Percentiles rank a stretch among this genome's conserved stretches.
Evolutionary conservation across 139 green algal genomes (phyloP).

Genomic region (Picochlorum sp.): DNA sequence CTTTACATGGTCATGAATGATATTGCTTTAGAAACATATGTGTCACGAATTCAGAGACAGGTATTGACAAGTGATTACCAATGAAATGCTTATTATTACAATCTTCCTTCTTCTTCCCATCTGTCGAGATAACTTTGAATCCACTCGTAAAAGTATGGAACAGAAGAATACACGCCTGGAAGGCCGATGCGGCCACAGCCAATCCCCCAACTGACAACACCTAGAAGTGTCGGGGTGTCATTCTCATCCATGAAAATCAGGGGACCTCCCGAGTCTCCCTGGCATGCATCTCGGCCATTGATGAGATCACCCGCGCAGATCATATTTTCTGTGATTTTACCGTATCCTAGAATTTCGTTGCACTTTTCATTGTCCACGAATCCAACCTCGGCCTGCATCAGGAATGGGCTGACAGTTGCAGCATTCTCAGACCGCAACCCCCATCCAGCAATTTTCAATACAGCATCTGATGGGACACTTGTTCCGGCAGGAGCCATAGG

Average conservation of each 20-base stretch:
- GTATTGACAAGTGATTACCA: no score
- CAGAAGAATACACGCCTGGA: not conserved
- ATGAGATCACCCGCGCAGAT: no score
- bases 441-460: slow-evolving; percentile 1
- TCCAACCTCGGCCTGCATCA: not conserved
- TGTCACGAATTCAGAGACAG: no score
- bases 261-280: not conserved
- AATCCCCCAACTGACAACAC: not conserved
- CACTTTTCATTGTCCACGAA: not conserved
- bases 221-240: not conserved
- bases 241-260: not conserved
- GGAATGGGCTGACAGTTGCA: not conserved
- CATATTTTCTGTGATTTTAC: no score
- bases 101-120: not conserved
- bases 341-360: slow-evolving; percentile 1
- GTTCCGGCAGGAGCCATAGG: not conserved
- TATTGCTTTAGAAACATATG: no score
- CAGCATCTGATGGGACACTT: not conserved
- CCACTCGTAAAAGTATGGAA: not conserved
- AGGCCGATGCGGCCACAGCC: not conserved
- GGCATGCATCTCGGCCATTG: not conserved
- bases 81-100: not conserved
- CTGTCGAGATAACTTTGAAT: not conserved
- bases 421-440: not conserved
- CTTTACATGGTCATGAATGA: no score